Conservation (phyloP, 108 stramenopile species). For the Cyclotella atomus region DNA sequence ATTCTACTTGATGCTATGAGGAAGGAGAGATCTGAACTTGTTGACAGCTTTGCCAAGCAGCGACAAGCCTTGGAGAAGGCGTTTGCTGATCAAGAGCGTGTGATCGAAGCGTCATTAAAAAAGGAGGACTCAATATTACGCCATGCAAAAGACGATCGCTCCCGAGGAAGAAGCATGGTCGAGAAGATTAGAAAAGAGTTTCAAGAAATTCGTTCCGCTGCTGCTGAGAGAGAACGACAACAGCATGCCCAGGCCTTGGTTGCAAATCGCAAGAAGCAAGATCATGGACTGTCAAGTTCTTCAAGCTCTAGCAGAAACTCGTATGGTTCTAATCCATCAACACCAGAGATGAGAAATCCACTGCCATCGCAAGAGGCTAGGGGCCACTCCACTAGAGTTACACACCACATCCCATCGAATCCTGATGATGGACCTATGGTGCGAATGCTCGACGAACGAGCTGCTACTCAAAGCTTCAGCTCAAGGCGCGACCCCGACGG, state of each 20-base stretch:
- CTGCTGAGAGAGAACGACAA: conserved; percentile 44
- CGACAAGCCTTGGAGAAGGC: conserved; percentile 44
- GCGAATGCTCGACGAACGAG: conserved; percentile 48
- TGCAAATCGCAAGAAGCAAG: conserved; percentile 35
- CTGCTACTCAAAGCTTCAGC: conserved; percentile 26
- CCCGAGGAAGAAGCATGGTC: conserved; percentile 32
- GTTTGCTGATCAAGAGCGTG: conserved; percentile 46
- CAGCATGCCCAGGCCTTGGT: conserved; percentile 41
- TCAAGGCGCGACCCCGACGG: conserved; percentile 20
- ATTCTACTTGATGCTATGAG: conserved; percentile 46
- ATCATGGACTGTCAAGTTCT: conserved; percentile 17
- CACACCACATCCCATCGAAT: conserved; percentile 4
- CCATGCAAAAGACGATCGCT: conserved; percentile 32
- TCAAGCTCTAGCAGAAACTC: conserved; percentile 18
- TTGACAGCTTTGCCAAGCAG: conserved; percentile 44
- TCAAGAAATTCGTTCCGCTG: conserved; percentile 44
- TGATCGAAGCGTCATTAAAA: conserved; percentile 44
- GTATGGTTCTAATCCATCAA: conserved; percentile 10
- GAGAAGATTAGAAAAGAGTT: conserved; percentile 50
- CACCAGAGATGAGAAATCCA: conserved; percentile 23
- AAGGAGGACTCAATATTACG: conserved; percentile 31
- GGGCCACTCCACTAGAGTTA: neutral
- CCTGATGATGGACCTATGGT: conserved; percentile 40
- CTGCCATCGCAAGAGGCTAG: conserved; percentile 12
- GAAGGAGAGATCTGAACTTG: conserved; percentile 43